Conservation (phyloP, 257 asterid species). For the Nyctanthes arbortristis region DNA sequence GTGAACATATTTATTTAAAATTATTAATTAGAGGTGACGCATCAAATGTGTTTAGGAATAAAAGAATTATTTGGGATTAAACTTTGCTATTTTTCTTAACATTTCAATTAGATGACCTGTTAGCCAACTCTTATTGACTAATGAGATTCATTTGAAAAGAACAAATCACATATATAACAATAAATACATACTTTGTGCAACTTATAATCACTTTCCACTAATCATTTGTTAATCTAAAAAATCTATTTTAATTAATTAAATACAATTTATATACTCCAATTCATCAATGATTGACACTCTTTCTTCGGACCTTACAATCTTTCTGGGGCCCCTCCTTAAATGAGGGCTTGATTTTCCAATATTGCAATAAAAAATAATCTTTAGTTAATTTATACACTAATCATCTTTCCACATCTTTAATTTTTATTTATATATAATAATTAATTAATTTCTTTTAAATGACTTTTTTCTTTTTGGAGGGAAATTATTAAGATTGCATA, state of each 20-base stretch:
- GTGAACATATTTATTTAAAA: no score
- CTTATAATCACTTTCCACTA: slow-evolving; percentile 43
- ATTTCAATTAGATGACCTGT: slow-evolving; percentile 19
- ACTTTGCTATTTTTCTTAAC: neutral
- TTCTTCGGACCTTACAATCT: slow-evolving; percentile 34
- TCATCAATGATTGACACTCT: slow-evolving; percentile 40
- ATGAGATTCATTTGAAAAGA: slow-evolving; percentile 9
- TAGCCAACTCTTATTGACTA: slow-evolving; percentile 54
- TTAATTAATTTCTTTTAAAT: slow-evolving; percentile 22
- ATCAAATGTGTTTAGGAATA: no score
- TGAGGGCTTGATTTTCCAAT: slow-evolving; percentile 21
- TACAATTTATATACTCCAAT: slow-evolving; percentile 14
- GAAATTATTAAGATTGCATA: neutral
- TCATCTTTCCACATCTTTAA: slow-evolving; percentile 25
- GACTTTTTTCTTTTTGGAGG: slow-evolving; percentile 13
- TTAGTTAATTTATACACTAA: slow-evolving; percentile 19
- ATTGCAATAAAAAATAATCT: slow-evolving; percentile 2
- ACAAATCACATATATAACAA: slow-evolving; percentile 16
- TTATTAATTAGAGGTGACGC: no score
- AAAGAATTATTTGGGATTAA: no score
- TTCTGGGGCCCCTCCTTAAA: slow-evolving; percentile 26
- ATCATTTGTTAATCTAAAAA: slow-evolving; percentile 27
- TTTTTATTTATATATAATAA: no score
- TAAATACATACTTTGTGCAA: slow-evolving; percentile 37
- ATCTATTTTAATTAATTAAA: neutral